These are phyloP conservation scores for Lactifluus rugatus DNA, from an alignment of 768 basidiomycete species.

Conservation along the genomic window DNA sequence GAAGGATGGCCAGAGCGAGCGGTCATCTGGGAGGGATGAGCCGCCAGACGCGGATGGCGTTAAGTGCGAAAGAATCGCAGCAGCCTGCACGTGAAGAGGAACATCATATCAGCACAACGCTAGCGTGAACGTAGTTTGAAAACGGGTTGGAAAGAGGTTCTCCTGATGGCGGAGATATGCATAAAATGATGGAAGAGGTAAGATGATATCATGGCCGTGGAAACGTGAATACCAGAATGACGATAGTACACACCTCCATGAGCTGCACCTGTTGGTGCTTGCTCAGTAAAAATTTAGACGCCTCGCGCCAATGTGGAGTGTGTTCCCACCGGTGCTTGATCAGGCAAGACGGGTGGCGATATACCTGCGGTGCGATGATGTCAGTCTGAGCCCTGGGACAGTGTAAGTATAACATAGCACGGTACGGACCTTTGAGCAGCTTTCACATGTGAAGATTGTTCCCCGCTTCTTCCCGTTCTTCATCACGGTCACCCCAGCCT, in stretches of 20 bases:
- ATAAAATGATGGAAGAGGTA: neutral
- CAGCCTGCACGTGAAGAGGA: constrained; percentile 45
- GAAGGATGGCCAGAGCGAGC: constrained; percentile 85
- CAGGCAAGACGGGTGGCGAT: constrained; percentile 87
- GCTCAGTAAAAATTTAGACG: constrained; percentile 79
- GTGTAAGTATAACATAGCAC: neutral
- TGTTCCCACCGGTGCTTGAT: constrained; percentile 99
- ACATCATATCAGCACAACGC: neutral
- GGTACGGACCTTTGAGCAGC: constrained; percentile 74
- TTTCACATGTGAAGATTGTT: constrained; percentile 84
- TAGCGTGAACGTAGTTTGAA: neutral
- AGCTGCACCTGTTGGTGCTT: constrained; percentile 98
- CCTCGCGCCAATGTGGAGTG: constrained; percentile 91
- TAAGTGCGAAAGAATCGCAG: constrained; percentile 87
- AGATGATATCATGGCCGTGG: constrained; percentile 8
- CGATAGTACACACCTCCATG: constrained; percentile 56
- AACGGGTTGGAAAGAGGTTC: neutral
- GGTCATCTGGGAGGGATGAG: constrained; percentile 85
- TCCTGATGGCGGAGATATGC: neutral
- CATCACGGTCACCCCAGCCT: constrained; percentile 25
- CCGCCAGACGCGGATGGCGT: constrained; percentile 53
- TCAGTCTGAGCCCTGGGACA: neutral
- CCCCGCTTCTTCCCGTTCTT: constrained; percentile 64
- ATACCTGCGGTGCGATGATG: constrained; percentile 40
- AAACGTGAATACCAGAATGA: neutral